A percentile compares a stretch with the other conserved stretches of the same genome.
phyloP scores from a whole-genome alignment of 2,329 filamentous ascomycete genomes.

The Aschersonia sp. region DNA sequence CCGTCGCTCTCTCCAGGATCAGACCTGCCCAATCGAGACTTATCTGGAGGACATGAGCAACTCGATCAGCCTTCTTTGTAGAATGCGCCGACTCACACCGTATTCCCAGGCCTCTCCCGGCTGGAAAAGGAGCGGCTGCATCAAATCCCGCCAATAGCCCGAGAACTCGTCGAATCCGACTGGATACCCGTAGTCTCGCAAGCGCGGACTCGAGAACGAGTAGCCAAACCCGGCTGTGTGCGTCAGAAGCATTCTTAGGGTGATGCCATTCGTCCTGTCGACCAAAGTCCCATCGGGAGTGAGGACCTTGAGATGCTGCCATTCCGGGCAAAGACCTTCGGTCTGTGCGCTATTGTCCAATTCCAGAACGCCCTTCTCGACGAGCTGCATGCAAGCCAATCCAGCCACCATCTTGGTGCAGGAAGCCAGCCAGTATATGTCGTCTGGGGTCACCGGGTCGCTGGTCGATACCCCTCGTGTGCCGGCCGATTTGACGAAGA shows the following conservation, averaged over 20 bases:
- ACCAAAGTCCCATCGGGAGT: conserved; percentile 20
- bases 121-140: conserved; percentile 43
- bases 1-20: conserved; percentile 28
- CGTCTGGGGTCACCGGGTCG: conserved; percentile 44
- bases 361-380: conserved; percentile 32
- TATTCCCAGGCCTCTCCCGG: conserved; percentile 50
- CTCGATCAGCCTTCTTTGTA: too few species aligned
- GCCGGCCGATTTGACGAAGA: conserved; percentile 33
- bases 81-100: conserved; percentile 23
- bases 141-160: conserved; percentile 34
- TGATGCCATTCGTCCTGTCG: conserved; percentile 34
- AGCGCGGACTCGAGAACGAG: conserved; percentile 33
- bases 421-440: conserved; percentile 44
- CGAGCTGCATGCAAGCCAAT: conserved; percentile 41
- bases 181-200: conserved; percentile 32
- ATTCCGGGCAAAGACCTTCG: conserved; percentile 33
- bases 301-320: conserved; percentile 31
- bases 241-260: conserved; percentile 40
- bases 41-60: conserved; percentile 17
- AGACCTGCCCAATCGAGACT: conserved; percentile 40
- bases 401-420: conserved; percentile 41
- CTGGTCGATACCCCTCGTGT: conserved; percentile 24
- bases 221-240: conserved; percentile 46
- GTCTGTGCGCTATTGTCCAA: conserved; percentile 33
- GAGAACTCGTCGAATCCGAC: conserved; percentile 43